Evolutionary conservation across 208 protist genomes (phyloP), one percentile per base, ranked within the genome.

Genomic region (Porcisia deanei): DNA sequence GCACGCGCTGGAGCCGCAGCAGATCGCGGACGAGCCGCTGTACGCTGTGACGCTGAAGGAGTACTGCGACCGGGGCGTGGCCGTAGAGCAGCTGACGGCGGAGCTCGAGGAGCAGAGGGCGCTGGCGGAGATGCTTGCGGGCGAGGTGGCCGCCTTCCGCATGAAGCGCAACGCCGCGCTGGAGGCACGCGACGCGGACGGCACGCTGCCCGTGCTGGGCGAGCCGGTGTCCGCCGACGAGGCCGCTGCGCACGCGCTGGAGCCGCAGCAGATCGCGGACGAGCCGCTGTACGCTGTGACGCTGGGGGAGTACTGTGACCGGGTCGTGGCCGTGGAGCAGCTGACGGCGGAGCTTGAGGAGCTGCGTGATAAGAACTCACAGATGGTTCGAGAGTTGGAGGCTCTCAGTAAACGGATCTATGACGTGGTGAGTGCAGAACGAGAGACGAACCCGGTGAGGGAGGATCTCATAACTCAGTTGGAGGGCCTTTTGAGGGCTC

Each of bases 111-210:
- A 30, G 53, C 49, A 73, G 69, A 14, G 16, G 49, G 69, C 69
- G 0, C 58, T 69, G 69, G 68, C 43, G 5, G 67, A 73, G 16
- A 47, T 6, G 68, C 34, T 68, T 30, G 47, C 60, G 4, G 66
- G 39, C 30, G 67, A 81, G 45, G 58, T 70, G 39, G 49, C 25
- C 6, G 67, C 70, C 12, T 75, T 71, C 52, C 77, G 61, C 20
- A 69, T 39, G 71, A 81, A 68, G 77, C 82, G 82, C 63, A 78
- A 75, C 79, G 77, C 76, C n/a, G 80, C 80, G 76, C 65, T 80
- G 61, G 71, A 69, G 63, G 75, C 74, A 22, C 79, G 76, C 71
- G 80, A 73, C 37, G 78, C 73, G 9, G 76, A 77, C 30, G 84
- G 64, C 61, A 64, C 82, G 82, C 77, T 86, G 73, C 52, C 71